These are phyloP conservation scores for Colletotrichum paranaense DNA, from an alignment of 2,329 filamentous ascomycete genomes.

Conservation along the genomic window DNA sequence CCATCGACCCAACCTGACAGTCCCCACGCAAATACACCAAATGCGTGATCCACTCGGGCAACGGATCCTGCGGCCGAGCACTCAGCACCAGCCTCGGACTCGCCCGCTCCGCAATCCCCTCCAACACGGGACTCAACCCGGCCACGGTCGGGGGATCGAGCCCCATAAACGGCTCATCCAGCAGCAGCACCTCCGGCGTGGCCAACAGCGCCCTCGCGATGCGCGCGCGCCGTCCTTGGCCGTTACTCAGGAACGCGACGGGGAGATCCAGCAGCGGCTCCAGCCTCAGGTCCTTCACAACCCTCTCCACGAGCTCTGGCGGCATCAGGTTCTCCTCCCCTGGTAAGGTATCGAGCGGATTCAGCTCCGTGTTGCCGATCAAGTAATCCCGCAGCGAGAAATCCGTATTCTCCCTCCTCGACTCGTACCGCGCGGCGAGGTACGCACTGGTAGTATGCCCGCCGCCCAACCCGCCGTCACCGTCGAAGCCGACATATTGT, in stretches of 20 bases:
- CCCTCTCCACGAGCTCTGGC: slow-evolving; percentile 63
- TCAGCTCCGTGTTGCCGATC: slow-evolving; percentile 84
- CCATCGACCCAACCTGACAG: slow-evolving; percentile 74
- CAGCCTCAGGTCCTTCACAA: slow-evolving; percentile 78
- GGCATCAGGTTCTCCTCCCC: slow-evolving; percentile 60
- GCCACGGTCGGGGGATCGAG: slow-evolving; percentile 86
- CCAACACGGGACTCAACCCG: slow-evolving; percentile 77
- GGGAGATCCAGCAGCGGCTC: slow-evolving; percentile 79
- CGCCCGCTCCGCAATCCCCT: slow-evolving; percentile 72
- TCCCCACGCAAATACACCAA: slow-evolving; percentile 77
- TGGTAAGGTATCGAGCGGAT: slow-evolving; percentile 68
- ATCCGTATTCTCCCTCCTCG: slow-evolving; percentile 85
- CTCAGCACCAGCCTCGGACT: slow-evolving; percentile 81
- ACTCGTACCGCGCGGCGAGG: slow-evolving; percentile 91
- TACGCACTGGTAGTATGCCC: slow-evolving; percentile 79
- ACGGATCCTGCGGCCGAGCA: slow-evolving; percentile 83
- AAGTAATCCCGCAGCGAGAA: slow-evolving; percentile 87
- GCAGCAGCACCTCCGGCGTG: slow-evolving; percentile 81
- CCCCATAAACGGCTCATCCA: slow-evolving; percentile 97
- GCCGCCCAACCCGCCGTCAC: slow-evolving; percentile 65
- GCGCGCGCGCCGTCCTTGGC: slow-evolving; percentile 86
- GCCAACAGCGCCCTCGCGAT: slow-evolving; percentile 88
- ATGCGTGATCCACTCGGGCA: slow-evolving; percentile 93
- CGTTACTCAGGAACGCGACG: slow-evolving; percentile 91
- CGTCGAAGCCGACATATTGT: slow-evolving; percentile 91